phyloP scores from a whole-genome alignment of 129 eudicot genomes.

The Flaveria trinervia region DNA sequence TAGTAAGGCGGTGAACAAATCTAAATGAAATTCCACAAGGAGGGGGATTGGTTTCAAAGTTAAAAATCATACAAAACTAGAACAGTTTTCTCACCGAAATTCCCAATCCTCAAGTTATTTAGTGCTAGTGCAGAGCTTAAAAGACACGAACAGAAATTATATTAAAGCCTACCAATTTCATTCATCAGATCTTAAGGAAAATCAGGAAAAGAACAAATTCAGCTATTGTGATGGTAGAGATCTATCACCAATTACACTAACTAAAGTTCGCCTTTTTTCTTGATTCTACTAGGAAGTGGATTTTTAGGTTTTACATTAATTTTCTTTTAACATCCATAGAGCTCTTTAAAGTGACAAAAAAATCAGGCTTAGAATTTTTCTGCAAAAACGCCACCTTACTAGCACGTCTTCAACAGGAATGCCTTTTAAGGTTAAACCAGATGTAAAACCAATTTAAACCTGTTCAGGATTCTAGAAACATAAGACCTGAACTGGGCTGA shows the following conservation, averaged over 20 bases:
- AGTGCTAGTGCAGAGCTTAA: neutral
- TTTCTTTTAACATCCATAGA: too few species aligned
- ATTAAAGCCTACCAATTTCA: neutral
- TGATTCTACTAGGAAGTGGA: too few species aligned
- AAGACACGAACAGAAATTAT: neutral
- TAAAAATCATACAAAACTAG: neutral
- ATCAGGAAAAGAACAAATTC: neutral
- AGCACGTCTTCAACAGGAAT: too few species aligned
- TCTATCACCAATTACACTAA: too few species aligned
- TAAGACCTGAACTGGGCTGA: neutral
- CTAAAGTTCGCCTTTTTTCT: too few species aligned
- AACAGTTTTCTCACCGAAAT: neutral
- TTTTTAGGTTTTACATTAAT: too few species aligned
- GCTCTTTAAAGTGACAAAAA: too few species aligned
- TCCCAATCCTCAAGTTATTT: neutral
- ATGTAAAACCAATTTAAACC: neutral
- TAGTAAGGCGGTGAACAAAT: neutral
- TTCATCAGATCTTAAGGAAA: neutral
- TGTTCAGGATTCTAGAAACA: neutral
- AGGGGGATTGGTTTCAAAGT: neutral
- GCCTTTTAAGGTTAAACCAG: neutral
- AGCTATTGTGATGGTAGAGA: neutral
- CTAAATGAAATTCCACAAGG: neutral
- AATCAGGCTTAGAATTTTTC: too few species aligned
- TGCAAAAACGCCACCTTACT: too few species aligned